Base-by-base conservation (phyloP, 805 yeast species). In the Candida odintsovae region DNA sequence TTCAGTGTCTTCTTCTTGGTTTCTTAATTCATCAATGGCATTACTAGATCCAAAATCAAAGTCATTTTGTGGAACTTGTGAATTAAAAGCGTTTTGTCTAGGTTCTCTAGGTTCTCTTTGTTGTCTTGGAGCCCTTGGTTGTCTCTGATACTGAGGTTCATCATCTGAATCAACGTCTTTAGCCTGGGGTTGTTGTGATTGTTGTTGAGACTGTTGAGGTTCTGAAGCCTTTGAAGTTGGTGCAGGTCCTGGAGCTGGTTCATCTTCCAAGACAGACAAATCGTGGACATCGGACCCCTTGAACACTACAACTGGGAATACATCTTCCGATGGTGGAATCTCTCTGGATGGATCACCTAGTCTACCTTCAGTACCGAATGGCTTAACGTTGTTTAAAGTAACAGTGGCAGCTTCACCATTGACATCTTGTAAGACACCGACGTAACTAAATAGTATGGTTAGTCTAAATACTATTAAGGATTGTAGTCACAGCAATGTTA, bases 261-360 rank as follows among this genome's bases (percentile, higher is more conserved):
- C 46, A 33, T 73, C 73, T 51, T 90, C 97, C 59, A 92, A 73
- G 46, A 94, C 94, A 54, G 81, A 80, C 65, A 94, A 74, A 59
- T 86, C 96, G 67, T 87, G 86, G 20, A 94, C 97, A 58, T 92
- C 97, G 22, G 86, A 79, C 35, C 99, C 99, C 56, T 90, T 80
- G 64, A 94, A 86, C 46, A 85, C 86, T 43, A 94, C 88, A 47
- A 77, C 78, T 23, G 86, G 90, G 66, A 80, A 87, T 15, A 83
- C 75, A 38, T 72, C 74, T n/a, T 72, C 66, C 18, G 87, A 82
- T 7, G 95, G 84, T 46, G 79, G 76, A 37, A 89, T 81, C 64
- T 88, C 95, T 52, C 77, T 73, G 15, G 75, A 70, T 3, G 86
- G 83, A 63, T 85, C 89, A 13, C 71, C 68, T 54, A 84, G 73